These are phyloP conservation scores for Sechiopsis laciniata DNA, from an alignment of 306 rosid genomes.

Conservation along the genomic window DNA sequence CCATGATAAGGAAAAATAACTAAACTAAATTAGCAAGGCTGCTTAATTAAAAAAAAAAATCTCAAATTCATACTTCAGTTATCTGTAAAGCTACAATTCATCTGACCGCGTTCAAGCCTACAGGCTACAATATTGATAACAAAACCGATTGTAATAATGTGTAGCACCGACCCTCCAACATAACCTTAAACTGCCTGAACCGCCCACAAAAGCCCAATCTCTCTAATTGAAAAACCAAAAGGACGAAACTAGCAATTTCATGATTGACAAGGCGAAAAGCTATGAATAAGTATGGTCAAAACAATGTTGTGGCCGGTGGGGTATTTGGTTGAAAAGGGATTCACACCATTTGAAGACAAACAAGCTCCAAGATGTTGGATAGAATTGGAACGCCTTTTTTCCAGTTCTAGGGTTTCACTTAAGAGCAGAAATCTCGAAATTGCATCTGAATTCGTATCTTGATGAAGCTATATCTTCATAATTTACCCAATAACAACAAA, in stretches of 20 bases:
- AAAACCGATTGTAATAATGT: not conserved
- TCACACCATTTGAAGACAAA: not conserved
- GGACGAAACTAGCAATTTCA: not conserved
- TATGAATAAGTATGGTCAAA: not conserved
- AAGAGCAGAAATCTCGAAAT: not conserved
- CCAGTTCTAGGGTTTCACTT: not conserved
- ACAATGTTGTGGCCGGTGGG: not conserved
- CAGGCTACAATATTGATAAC: not conserved
- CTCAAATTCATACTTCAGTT: not conserved
- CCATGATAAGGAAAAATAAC: not conserved
- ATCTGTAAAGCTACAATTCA: not conserved
- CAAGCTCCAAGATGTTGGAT: not conserved
- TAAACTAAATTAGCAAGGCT: not conserved
- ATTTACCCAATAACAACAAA: not conserved
- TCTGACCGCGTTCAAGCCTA: not conserved
- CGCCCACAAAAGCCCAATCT: not conserved
- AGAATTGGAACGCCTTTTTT: no score
- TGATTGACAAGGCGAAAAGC: not conserved
- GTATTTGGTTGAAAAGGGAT: not conserved
- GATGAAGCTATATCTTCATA: not conserved
- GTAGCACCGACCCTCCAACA: not conserved
- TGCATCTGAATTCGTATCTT: not conserved
- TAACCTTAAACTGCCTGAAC: slow-evolving; percentile 2
- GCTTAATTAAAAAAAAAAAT: not conserved
- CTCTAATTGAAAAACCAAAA: not conserved